A percentile compares a stretch with the other conserved stretches of the same genome.
Conservation (phyloP, 495 filamentous ascomycete species). For the Penicillium herquei region DNA sequence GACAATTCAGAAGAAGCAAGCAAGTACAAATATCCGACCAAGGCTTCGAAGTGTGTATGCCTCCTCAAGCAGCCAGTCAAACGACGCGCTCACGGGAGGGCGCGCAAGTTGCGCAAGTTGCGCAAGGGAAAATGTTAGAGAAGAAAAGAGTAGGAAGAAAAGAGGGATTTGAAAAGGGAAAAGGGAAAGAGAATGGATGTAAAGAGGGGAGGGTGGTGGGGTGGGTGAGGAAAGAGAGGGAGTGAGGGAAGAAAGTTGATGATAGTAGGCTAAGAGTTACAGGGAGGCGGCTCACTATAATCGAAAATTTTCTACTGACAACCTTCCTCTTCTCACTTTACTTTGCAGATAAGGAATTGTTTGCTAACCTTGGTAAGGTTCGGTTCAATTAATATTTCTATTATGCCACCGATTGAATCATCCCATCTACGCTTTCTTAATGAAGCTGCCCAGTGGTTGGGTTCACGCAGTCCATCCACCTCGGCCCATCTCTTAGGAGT, state of each 20-base stretch:
- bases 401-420: conserved; percentile 34
- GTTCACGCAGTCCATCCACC: conserved; percentile 43
- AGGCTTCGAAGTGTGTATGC: too few species aligned
- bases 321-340: neutral
- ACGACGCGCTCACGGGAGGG: too few species aligned
- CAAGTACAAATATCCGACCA: too few species aligned
- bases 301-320: neutral
- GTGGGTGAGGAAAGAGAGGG: neutral
- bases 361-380: too few species aligned
- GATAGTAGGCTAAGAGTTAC: neutral
- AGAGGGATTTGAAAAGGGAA: neutral
- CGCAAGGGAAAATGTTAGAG: neutral
- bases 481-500: conserved; percentile 46
- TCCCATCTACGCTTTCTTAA: conserved; percentile 44
- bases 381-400: neutral
- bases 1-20: too few species aligned
- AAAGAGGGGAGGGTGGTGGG: neutral
- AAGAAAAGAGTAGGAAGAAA: neutral
- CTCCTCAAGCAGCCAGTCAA: too few species aligned
- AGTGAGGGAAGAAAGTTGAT: neutral
- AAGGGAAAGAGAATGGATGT: neutral
- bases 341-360: too few species aligned
- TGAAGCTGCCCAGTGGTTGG: conserved; percentile 43
- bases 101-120: too few species aligned
- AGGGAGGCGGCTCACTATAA: neutral